Evolutionary conservation across 352 stramenopile genomes (phyloP).

Genomic region (Pythium pyrilobum): DNA sequence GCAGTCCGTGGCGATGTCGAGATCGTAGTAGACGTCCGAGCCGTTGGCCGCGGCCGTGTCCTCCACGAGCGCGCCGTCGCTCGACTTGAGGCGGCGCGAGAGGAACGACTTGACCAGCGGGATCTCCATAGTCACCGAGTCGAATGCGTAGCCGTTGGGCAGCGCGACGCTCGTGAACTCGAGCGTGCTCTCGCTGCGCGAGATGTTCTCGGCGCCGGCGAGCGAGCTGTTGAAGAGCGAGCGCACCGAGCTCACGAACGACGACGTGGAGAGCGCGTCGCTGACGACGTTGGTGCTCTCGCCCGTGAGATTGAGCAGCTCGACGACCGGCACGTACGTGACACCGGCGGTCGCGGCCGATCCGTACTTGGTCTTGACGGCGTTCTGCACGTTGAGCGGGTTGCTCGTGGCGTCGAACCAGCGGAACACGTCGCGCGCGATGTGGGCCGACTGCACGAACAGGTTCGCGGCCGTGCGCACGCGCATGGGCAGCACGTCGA

Average conservation of each 20-base stretch:
- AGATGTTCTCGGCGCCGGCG: constrained; percentile 5
- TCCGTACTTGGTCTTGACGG: background rate
- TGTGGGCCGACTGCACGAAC: constrained; percentile 5
- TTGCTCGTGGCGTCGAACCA: constrained; percentile 7
- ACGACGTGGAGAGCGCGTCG: background rate
- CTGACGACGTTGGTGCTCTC: background rate
- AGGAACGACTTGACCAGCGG: background rate
- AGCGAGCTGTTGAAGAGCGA: constrained; percentile 11
- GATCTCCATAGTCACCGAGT: constrained; percentile 15
- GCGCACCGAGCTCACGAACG: constrained; percentile 4
- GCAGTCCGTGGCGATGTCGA: constrained; percentile 14
- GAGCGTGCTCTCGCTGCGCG: constrained; percentile 7
- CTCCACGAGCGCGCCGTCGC: background rate
- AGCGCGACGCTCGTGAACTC: constrained; percentile 7
- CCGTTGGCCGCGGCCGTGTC: background rate
- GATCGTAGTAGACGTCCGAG: constrained; percentile 15
- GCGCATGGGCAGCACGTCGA: constrained; percentile 3
- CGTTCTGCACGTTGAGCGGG: constrained; percentile 4
- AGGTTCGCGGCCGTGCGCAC: constrained; percentile 5
- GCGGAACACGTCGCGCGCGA: background rate
- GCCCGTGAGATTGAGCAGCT: constrained; percentile 4
- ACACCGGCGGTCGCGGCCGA: background rate
- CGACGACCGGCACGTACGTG: constrained; percentile 1
- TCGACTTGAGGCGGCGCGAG: constrained; percentile 2
- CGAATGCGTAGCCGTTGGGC: constrained; percentile 3